Base-by-base conservation (phyloP, 1,139 yeast genomes). In the Petasospora rhodanensis region DNA sequence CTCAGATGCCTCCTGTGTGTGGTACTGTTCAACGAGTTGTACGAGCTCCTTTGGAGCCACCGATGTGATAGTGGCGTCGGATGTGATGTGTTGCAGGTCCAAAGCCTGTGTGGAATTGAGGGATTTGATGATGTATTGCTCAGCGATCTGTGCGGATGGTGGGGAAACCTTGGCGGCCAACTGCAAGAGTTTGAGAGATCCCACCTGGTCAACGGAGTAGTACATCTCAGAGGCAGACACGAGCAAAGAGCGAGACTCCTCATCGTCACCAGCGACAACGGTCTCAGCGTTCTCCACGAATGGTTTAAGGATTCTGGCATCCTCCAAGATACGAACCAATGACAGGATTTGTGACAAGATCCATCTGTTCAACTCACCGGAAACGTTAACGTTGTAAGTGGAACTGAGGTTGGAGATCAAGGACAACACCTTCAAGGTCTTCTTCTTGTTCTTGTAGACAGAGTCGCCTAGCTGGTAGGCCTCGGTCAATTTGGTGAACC, bases 381-480 rank as follows among this genome's bases (percentile, higher is more conserved):
- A 32, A 12, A 29, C 29, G 9, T 31, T 29, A 22, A 43, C 26
- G 37, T 47, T 47, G 43, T 35, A 45, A 10, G 41, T 32, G 23
- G 41, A 36, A 14, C 44, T 36, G 12, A 45, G 29, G 22, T 37
- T 35, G 10, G 49, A 44, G 15, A 47, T 28, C 15, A 40, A 9
- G 4, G 45, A 26, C 15, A 30, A 25, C 7, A 35, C 31, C 35
- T 35, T 45, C 14, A 40, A 22, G n/a, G 39, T 35, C 35, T 35
- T 37, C 39, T 41, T 47, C 38, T 47, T 47, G 37, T 40, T 41
- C 35, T 41, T 42, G 10, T 19, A 24, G 11, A 43, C 35, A 21
- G 34, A 35, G 30, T 30, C 30, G 14, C 38, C 34, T 11, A 31
- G 22, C 31, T 34, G 35, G 17, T 35, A 38, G 17, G 33, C 31